Evolutionary conservation across 306 rosid genomes (phyloP).

Genomic region (Macrotyloma uniflorum): DNA sequence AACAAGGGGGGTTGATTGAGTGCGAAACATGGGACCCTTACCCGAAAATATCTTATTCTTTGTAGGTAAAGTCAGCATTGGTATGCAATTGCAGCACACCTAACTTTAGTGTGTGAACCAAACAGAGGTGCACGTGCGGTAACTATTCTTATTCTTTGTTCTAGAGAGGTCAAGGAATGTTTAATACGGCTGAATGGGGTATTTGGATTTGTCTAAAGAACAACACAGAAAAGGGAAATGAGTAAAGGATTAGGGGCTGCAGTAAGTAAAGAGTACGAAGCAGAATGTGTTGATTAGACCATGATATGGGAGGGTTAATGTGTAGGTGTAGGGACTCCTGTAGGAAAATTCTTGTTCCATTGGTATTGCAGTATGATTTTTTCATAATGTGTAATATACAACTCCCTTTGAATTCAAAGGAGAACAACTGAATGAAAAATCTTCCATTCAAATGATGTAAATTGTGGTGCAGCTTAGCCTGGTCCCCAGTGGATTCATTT

Average conservation of each 20-base stretch:
- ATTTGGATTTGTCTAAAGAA: conserved; percentile 14
- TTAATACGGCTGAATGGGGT: conserved; percentile 27
- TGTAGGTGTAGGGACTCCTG: conserved; percentile 16
- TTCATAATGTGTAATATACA: conserved; percentile 42
- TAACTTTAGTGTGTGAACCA: neutral
- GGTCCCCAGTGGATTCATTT: too few relatives aligned
- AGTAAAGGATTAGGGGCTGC: neutral
- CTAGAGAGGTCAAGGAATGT: neutral
- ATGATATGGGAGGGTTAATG: conserved; percentile 26
- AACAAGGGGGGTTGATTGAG: neutral
- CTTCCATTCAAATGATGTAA: conserved; percentile 32
- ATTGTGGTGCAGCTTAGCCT: neutral
- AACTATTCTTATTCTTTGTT: conserved; percentile 27
- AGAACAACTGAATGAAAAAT: conserved; percentile 17
- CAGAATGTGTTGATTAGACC: neutral
- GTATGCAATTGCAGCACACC: conserved; percentile 1
- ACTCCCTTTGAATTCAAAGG: conserved; percentile 26
- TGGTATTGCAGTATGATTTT: conserved; percentile 39
- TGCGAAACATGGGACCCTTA: neutral
- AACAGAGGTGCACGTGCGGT: neutral
- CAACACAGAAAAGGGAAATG: neutral
- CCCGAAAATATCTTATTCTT: neutral
- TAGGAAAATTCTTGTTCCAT: conserved; percentile 42
- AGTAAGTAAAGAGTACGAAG: neutral
- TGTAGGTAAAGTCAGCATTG: conserved; percentile 27